These are phyloP conservation scores for Citrullus colocynthis DNA, from an alignment of 306 rosid species.

Conservation along the genomic window DNA sequence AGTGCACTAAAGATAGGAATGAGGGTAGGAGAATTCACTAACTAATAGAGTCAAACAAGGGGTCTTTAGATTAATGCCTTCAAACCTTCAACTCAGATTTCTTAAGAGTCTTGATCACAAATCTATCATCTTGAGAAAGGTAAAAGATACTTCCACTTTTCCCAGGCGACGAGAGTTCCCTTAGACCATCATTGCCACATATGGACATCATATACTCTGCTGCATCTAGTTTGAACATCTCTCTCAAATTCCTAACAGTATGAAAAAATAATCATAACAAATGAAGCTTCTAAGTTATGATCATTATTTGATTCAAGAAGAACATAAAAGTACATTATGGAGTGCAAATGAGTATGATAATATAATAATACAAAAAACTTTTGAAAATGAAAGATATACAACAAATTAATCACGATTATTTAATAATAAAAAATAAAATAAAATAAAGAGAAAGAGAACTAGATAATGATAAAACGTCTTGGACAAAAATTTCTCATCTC, in stretches of 20 bases:
- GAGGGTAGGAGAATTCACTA: neutral
- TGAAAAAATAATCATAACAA: neutral
- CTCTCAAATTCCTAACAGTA: constrained; percentile 83
- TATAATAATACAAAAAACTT: neutral
- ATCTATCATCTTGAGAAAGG: constrained; percentile 92
- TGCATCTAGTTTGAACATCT: constrained; percentile 95
- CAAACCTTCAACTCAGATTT: constrained; percentile 83
- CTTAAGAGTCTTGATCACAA: constrained; percentile 80
- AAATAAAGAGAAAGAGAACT: neutral
- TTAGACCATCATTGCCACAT: constrained; percentile 79
- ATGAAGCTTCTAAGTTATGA: neutral
- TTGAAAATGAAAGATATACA: constrained; percentile 1
- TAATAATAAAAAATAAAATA: too few species aligned
- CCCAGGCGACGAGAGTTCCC: constrained; percentile 83
- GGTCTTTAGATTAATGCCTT: constrained; percentile 6
- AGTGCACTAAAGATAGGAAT: neutral
- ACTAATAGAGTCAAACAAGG: neutral
- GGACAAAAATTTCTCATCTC: neutral
- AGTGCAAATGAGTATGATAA: constrained; percentile 1
- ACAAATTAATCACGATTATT: neutral
- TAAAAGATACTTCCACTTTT: constrained; percentile 98
- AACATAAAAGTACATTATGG: neutral
- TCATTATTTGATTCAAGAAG: neutral
- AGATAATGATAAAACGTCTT: neutral
- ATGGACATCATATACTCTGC: constrained; percentile 99